phyloP scores from a whole-genome alignment of 306 rosid species.

The Dicorynia guianensis region DNA sequence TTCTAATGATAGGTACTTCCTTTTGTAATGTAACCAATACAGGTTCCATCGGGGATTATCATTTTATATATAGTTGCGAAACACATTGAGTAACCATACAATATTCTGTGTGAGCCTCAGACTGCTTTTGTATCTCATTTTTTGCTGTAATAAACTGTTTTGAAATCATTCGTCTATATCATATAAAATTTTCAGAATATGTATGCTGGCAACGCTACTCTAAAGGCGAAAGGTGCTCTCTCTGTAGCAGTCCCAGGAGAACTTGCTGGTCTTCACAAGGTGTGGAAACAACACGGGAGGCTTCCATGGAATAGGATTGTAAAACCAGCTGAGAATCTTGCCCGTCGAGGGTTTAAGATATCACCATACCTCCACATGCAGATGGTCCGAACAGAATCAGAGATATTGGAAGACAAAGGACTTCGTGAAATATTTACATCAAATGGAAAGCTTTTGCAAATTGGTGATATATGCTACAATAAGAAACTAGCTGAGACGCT shows the following conservation, averaged over 20 bases:
- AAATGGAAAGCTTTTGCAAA: constrained; percentile 63
- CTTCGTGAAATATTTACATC: constrained; percentile 69
- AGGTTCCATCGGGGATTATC: constrained; percentile 3
- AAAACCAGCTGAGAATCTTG: constrained; percentile 72
- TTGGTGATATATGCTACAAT: constrained; percentile 61
- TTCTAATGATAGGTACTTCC: neutral
- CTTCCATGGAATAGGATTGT: constrained; percentile 83
- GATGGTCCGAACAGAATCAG: constrained; percentile 57
- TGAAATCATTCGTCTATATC: neutral
- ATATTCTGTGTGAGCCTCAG: neutral
- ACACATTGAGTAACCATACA: neutral
- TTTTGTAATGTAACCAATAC: neutral
- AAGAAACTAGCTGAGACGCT: constrained; percentile 66
- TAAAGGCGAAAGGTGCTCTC: constrained; percentile 67
- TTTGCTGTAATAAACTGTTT: neutral
- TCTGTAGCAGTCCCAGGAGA: constrained; percentile 80
- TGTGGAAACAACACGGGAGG: constrained; percentile 75
- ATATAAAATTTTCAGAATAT: constrained; percentile 57
- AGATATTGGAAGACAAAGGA: constrained; percentile 62
- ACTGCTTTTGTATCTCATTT: neutral
- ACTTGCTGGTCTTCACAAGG: constrained; percentile 78
- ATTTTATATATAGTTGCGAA: neutral
- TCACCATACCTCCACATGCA: constrained; percentile 71
- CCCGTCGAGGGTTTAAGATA: constrained; percentile 70
- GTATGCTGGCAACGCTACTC: constrained; percentile 64